phyloP scores from a whole-genome alignment of 495 filamentous ascomycete genomes.

The Pyrenopolyporus hunteri region DNA sequence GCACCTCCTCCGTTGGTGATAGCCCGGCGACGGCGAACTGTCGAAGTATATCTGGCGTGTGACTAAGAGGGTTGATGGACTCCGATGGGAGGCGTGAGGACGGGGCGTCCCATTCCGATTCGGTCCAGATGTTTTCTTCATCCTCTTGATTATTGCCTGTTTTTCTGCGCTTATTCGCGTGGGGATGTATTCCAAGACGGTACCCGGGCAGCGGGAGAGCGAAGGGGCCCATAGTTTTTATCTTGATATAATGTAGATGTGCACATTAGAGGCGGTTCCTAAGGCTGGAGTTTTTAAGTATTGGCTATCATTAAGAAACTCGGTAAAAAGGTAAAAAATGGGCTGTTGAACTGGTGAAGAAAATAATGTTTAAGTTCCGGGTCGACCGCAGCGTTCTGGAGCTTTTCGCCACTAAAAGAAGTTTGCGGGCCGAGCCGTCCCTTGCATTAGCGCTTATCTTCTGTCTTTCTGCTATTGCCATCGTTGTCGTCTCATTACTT shows the following conservation, averaged over 20 bases:
- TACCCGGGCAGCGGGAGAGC: slow-evolving; percentile 37
- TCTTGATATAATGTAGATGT: background rate
- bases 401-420: background rate
- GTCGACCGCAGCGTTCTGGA: background rate
- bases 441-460: slow-evolving; percentile 18
- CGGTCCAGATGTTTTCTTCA: background rate
- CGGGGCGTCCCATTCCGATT: slow-evolving; percentile 8
- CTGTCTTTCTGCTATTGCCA: background rate
- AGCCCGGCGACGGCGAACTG: slow-evolving; percentile 51
- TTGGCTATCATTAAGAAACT: too few species aligned
- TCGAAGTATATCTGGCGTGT: slow-evolving; percentile 47
- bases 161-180: slow-evolving; percentile 13
- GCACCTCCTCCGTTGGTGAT: slow-evolving; percentile 42
- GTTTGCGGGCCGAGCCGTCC: slow-evolving; percentile 22
- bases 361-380: background rate
- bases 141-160: background rate
- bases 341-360: background rate
- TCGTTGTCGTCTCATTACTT: background rate
- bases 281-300: background rate
- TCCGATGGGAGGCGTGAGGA: slow-evolving; percentile 37
- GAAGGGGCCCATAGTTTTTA: slow-evolving; percentile 31
- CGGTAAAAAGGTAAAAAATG: too few species aligned
- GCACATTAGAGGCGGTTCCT: background rate
- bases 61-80: slow-evolving; percentile 55
- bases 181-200: slow-evolving; percentile 32